Percentiles rank a stretch among this genome's conserved stretches.
Evolutionary conservation across 2,329 filamentous ascomycete genomes (phyloP).

Genomic region (Colletotrichum lupini): DNA sequence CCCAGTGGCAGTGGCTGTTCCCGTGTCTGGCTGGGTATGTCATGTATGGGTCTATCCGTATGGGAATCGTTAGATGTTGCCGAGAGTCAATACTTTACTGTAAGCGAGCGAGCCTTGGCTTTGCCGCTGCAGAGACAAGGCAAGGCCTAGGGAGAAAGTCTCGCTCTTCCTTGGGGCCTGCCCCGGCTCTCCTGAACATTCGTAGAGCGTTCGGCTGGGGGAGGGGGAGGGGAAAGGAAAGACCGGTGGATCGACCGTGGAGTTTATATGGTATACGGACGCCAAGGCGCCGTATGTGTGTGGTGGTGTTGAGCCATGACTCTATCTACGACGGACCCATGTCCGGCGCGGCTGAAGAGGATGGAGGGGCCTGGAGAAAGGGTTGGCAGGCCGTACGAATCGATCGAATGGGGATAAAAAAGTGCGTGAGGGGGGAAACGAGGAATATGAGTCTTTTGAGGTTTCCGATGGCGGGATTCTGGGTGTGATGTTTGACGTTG

Average conservation of each 20-base stretch:
- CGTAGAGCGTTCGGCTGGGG: not conserved
- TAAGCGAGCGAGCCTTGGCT: not conserved
- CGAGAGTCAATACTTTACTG: not conserved
- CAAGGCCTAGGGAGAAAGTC: not conserved
- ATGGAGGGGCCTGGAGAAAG: not conserved
- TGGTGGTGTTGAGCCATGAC: not conserved
- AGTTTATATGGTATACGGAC: no score
- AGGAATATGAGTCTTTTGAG: not conserved
- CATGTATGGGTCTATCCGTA: no score
- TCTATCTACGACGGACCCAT: constrained; percentile 21
- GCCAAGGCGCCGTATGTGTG: not conserved
- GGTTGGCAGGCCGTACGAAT: not conserved
- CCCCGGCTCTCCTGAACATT: not conserved
- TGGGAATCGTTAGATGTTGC: not conserved
- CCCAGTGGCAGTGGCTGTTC: not conserved
- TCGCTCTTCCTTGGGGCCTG: not conserved
- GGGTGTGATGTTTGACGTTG: not conserved
- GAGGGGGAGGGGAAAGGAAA: not conserved
- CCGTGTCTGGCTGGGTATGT: not conserved
- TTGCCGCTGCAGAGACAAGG: not conserved
- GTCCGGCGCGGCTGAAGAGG: constrained; percentile 4
- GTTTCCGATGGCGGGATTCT: not conserved
- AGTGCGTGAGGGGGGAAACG: not conserved
- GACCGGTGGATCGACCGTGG: not conserved
- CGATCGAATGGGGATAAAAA: not conserved